Base-by-base conservation (phyloP, 192 early-diverging fungal genomes). In the Mortierella hygrophila region DNA sequence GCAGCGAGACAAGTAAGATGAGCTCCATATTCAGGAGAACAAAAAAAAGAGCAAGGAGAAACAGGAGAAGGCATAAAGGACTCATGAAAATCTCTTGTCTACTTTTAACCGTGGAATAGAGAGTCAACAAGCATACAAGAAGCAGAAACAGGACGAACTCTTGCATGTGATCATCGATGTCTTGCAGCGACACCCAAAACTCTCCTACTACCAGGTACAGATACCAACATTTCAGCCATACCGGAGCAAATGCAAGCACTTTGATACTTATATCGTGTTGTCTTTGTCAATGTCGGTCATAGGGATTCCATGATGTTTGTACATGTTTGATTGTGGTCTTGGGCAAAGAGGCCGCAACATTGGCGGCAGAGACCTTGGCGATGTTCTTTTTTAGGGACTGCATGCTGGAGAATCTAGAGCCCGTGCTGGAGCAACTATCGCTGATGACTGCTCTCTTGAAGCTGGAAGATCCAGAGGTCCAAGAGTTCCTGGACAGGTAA, bases 251-350 rank as follows among this genome's bases (percentile, higher is more conserved):
- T 60, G 23, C 9, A 26, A 32, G 60, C 10, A 2, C n/a, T 32
- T 32, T 4, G 7, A 57, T 8, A n/a, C 29, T 65, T 15, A 65
- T 1, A 0, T 32, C 11, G n/a, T 13, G 10, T 29, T 15, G 60
- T 65, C 72, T 65, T 29, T 54, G 18, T 23, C 15, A 29, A 29
- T 42, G 29, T n/a, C 75, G 16, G 38, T 40, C 38, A 21, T 54
- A 92, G 90, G 92, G 92, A 0, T 93, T 92, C 35, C 92, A 93
- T 70, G 92, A 93, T 78, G 75, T 93, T 6, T 93, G 92, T 63
- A 82, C 90, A 1, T 83, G 82, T 20, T 78, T 92, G 29, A 77
- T 93, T 4, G 46, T 88, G 2, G 72, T 92, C 8, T 77, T 92
- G 63, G 82, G 88, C 46, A 80, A 90, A 29, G 85, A 90, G 10